Evolutionary conservation across 176 grass and related monocot species (phyloP), one percentile per base, ranked within the genome.

Genomic region (Aegilops umbellulata): DNA sequence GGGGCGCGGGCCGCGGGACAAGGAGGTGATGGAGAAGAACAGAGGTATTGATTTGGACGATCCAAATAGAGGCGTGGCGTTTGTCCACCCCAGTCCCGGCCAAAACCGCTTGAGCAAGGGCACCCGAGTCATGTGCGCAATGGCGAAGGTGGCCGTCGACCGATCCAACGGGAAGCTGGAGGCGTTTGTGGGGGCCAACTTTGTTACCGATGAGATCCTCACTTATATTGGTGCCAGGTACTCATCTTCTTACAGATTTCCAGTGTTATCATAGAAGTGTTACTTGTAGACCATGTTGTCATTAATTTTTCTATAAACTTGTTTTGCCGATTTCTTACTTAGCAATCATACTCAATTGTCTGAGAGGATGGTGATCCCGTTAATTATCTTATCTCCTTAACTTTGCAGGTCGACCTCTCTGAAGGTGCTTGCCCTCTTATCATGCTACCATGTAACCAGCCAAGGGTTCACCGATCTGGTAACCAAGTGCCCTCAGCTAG

Each of bases 1-100:
- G 39, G 82, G 82, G 82, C 2, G 27, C 70, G 0, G 70, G 82
- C 25, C 82, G 75, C 70, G 82, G 34, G 25, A 42, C 41, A 42
- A 42, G 10, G 10, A 42, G 41, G 10, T 84, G 71, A 12, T 42
- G 41, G 41, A 42, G 41, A 42, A 42, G 10, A 42, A 36, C 7
- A 6, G 39, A 41, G 39, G 39, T 41, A 10, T 10, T 41, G 39
- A 41, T 41, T 41, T 2, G 2, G 39, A 41, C 39, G 9, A 41
- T 9, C 39, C 39, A 41, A n/a, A n/a, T n/a, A n/a, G n/a, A n/a
- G n/a, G n/a, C n/a, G n/a, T n/a, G n/a, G n/a, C n/a, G n/a, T n/a
- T n/a, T n/a, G n/a, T n/a, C n/a, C n/a, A n/a, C n/a, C n/a, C n/a
- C n/a, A n/a, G n/a, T n/a, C n/a, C n/a, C n/a, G n/a, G n/a, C n/a